These are phyloP conservation scores for Henckelia pumila DNA, from an alignment of 257 asterid genomes.

Conservation along the genomic window DNA sequence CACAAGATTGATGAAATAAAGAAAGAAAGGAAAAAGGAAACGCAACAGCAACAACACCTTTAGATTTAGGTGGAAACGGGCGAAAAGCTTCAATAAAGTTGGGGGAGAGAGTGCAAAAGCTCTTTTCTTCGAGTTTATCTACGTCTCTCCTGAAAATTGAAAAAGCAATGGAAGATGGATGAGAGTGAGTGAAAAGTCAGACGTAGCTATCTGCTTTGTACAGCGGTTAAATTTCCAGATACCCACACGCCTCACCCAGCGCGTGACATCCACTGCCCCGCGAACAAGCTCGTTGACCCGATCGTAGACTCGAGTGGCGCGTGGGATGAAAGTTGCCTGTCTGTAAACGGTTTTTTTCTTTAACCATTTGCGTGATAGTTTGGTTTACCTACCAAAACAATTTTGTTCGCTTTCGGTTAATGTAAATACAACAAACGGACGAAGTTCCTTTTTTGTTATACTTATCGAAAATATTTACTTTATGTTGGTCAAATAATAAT, in stretches of 20 bases:
- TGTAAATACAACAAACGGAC: too few relatives aligned
- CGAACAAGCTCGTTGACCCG: not conserved
- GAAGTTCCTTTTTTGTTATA: too few relatives aligned
- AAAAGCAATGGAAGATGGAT: not conserved
- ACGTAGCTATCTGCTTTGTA: not conserved
- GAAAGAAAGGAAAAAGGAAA: not conserved
- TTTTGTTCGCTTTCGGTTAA: too few relatives aligned
- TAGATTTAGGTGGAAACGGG: not conserved
- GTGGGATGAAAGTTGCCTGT: not conserved
- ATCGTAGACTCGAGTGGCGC: too few relatives aligned
- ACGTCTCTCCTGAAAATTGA: not conserved
- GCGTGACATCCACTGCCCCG: not conserved
- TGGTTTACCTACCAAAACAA: too few relatives aligned
- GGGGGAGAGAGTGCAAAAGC: not conserved
- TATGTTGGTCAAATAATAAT: too few relatives aligned
- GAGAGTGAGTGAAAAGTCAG: not conserved
- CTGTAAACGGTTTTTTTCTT: too few relatives aligned
- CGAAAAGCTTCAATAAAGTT: not conserved
- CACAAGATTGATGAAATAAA: too few relatives aligned
- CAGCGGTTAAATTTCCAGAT: not conserved
- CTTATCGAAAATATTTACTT: too few relatives aligned
- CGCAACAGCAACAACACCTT: not conserved
- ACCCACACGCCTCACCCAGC: not conserved
- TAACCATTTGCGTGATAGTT: too few relatives aligned
- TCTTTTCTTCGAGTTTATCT: not conserved